phyloP scores from a whole-genome alignment of 352 stramenopile genomes.

The Pythium scleroteichum region DNA sequence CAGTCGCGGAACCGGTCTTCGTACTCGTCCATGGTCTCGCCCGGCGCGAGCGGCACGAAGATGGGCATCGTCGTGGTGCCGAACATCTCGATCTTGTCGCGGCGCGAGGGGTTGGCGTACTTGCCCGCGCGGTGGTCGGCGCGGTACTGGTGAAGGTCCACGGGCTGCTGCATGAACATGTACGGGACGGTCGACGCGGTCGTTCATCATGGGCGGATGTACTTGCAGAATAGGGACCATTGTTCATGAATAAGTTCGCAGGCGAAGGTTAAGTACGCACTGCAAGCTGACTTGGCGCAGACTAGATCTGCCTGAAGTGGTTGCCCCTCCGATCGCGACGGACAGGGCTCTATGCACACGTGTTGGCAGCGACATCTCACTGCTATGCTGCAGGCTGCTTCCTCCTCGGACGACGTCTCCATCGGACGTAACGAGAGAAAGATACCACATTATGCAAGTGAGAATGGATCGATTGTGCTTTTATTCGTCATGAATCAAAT shows the following conservation, averaged over 20 bases:
- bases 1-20: constrained; percentile 24
- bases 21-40: constrained; percentile 19
- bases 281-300: no score
- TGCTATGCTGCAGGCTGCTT: no score
- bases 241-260: no score
- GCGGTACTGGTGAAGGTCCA: constrained; percentile 15
- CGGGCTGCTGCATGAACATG: constrained; percentile 1
- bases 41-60: constrained; percentile 12
- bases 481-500: not conserved
- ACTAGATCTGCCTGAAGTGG: no score
- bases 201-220: constrained; percentile 3
- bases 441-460: not conserved
- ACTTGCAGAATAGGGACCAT: no score
- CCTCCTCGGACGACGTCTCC: no score
- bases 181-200: no score
- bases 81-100: constrained; percentile 13
- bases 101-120: not conserved
- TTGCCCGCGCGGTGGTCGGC: constrained; percentile 4
- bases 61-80: constrained; percentile 13
- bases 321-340: no score
- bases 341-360: no score
- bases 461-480: not conserved
- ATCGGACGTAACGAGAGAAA: no score
- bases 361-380: no score
- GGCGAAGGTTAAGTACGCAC: no score